These are phyloP conservation scores for Dioscorea alata DNA, from an alignment of 106 monocot genomes.

Conservation along the genomic window DNA sequence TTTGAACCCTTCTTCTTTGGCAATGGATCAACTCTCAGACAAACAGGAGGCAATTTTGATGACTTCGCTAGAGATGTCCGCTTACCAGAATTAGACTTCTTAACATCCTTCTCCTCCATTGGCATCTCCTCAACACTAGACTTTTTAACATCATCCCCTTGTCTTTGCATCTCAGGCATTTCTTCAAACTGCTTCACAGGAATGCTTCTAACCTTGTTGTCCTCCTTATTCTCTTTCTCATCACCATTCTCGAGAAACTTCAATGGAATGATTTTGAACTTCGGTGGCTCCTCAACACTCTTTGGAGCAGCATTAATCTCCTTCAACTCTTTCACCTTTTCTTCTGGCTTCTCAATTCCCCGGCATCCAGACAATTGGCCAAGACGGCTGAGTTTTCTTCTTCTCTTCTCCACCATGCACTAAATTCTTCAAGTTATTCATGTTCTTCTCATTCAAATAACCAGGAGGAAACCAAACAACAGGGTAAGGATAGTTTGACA, in stretches of 20 bases:
- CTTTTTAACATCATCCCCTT: conserved; percentile 15
- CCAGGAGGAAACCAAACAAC: conserved; percentile 17
- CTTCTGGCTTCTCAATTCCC: conserved; percentile 11
- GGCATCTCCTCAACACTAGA: not conserved
- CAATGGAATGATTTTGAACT: conserved; percentile 36
- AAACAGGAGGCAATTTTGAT: conserved; percentile 62
- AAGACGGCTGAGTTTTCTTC: conserved; percentile 6
- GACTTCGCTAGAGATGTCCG: conserved; percentile 7
- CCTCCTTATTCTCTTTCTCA: conserved; percentile 16
- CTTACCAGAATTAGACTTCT: conserved; percentile 7
- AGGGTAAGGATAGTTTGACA: conserved; percentile 23
- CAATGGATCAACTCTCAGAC: conserved; percentile 62
- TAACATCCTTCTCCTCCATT: conserved; percentile 3
- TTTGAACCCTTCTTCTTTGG: conserved; percentile 43
- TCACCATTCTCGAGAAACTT: conserved; percentile 26
- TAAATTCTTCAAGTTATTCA: conserved; percentile 2
- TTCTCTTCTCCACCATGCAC: conserved; percentile 13
- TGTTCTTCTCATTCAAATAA: conserved; percentile 5
- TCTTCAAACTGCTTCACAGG: conserved; percentile 27
- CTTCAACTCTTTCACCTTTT: conserved; percentile 19
- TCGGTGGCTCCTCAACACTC: conserved; percentile 20
- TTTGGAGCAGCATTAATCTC: conserved; percentile 10
- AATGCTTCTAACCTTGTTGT: conserved; percentile 18
- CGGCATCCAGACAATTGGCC: conserved; percentile 34
- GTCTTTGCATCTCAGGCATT: conserved; percentile 19